These are phyloP conservation scores for Fusarium poae DNA, from an alignment of 2,329 filamentous ascomycete genomes.

Conservation along the genomic window DNA sequence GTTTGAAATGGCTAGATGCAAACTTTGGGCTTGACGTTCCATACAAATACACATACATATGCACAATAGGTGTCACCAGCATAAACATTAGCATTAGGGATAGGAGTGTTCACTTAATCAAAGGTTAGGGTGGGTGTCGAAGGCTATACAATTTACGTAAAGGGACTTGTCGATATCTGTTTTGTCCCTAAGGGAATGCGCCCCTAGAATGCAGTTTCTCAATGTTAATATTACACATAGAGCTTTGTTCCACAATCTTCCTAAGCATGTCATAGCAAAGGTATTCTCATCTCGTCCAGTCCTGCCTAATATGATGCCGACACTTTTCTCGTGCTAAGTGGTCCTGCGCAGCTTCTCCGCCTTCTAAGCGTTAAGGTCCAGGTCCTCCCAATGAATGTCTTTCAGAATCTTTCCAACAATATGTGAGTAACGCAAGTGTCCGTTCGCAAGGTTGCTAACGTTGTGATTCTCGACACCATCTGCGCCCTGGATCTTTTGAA, in stretches of 20 bases:
- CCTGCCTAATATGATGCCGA: conserved; percentile 30
- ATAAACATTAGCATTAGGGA: conserved; percentile 28
- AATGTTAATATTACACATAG: conserved; percentile 42
- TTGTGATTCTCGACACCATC: conserved; percentile 76
- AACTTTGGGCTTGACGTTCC: conserved; percentile 38
- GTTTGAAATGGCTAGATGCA: conserved; percentile 29
- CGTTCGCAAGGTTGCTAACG: conserved; percentile 73
- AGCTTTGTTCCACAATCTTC: conserved; percentile 17
- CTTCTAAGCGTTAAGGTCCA: conserved; percentile 58
- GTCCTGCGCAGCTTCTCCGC: conserved; percentile 42
- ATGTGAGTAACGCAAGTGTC: conserved; percentile 78
- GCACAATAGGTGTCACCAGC: conserved; percentile 31
- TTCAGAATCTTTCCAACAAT: conserved; percentile 75
- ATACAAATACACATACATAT: conserved; percentile 37
- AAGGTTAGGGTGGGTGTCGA: conserved; percentile 8
- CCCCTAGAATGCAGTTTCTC: conserved; percentile 31
- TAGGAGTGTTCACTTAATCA: conserved; percentile 22
- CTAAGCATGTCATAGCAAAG: conserved; percentile 16
- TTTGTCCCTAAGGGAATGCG: conserved; percentile 22
- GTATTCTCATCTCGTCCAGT: conserved; percentile 19
- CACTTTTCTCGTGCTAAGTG: conserved; percentile 40
- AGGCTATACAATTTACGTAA: conserved; percentile 19
- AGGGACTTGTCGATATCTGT: conserved; percentile 32
- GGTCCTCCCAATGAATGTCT: conserved; percentile 76
- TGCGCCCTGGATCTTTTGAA: conserved; percentile 79